These are phyloP conservation scores for Primulina eburnea DNA, from an alignment of 257 asterid genomes.

Conservation along the genomic window DNA sequence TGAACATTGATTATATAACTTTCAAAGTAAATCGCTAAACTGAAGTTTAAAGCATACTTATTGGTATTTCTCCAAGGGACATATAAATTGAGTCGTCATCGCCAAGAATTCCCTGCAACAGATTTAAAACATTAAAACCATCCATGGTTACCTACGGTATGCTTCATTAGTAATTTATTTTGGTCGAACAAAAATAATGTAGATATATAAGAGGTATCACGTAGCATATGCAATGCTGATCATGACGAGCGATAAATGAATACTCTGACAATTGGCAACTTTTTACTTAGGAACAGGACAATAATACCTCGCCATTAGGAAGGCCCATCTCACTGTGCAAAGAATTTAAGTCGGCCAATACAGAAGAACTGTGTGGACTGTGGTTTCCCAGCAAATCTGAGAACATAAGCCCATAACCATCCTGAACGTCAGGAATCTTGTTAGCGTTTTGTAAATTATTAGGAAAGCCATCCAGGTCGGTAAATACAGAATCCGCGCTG, in stretches of 20 bases:
- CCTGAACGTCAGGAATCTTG: slow-evolving; percentile 59
- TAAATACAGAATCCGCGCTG: slow-evolving; percentile 69
- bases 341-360: slow-evolving; percentile 55
- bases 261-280: background rate
- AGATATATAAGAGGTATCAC: slow-evolving; percentile 2
- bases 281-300: background rate
- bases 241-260: slow-evolving; percentile 10
- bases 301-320: slow-evolving; percentile 69
- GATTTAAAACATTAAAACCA: slow-evolving; percentile 16
- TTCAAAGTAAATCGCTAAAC: slow-evolving; percentile 13
- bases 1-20: slow-evolving; percentile 12
- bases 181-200: background rate
- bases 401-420: slow-evolving; percentile 85
- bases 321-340: slow-evolving; percentile 73
- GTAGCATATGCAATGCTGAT: slow-evolving; percentile 19
- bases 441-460: slow-evolving; percentile 50
- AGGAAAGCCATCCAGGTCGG: slow-evolving; percentile 64
- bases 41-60: slow-evolving; percentile 50
- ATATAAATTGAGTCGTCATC: slow-evolving; percentile 90
- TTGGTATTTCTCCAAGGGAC: slow-evolving; percentile 94
- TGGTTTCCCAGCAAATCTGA: slow-evolving; percentile 78
- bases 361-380: slow-evolving; percentile 65
- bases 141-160: slow-evolving; percentile 11
- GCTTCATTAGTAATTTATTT: background rate
- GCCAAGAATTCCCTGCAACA: slow-evolving; percentile 86